Base-by-base conservation (phyloP, 495 filamentous ascomycete species). In the Daldinia loculata region DNA sequence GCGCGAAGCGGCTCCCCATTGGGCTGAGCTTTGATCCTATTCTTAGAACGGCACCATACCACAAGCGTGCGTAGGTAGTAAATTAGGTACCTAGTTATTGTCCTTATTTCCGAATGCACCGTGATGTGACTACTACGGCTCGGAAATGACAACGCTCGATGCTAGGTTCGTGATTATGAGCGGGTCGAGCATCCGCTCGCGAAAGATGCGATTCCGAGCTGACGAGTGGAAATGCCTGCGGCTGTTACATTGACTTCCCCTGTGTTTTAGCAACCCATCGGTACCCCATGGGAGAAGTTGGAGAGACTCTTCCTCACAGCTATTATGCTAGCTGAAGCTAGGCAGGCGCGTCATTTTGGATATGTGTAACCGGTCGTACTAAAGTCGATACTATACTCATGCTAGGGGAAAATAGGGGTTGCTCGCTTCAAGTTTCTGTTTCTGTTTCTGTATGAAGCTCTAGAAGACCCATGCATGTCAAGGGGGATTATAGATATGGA, bases 11-110 rank as follows among this genome's bases (percentile, higher is more conserved):
- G 17, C 53, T 36, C 62, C 53, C 41, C 45, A 59, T 39, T 32
- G 55, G 43, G 55, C 15, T 39, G 48, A 56, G 51, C 52, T 26
- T 39, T 41, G 32, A 56, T 55, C 55, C 39, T 65, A 65, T 65
- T 45, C 26, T 56, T 29, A 56, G 52, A 65, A 48, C 27, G 4
- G 29, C 27, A 27, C 43, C 43, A 22, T 48, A 48, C 43, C 17
- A 48, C 19, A 22, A 48, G 9, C 19, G 43, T n/a, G n/a, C n/a
- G n/a, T n/a, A n/a, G n/a, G n/a, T 48, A 22, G 43, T 48, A 48
- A 19, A 22, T 4, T 45, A 45, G 41, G 7, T 45, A 48, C 6
- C n/a, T n/a, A n/a, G n/a, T n/a, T n/a, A n/a, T n/a, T 24, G 43
- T 48, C 17, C 19, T 22, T 48, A 48, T 48, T 48, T 48, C 43